phyloP scores from a whole-genome alignment of 2,329 filamentous ascomycete genomes.

The Colletotrichum tanaceti region DNA sequence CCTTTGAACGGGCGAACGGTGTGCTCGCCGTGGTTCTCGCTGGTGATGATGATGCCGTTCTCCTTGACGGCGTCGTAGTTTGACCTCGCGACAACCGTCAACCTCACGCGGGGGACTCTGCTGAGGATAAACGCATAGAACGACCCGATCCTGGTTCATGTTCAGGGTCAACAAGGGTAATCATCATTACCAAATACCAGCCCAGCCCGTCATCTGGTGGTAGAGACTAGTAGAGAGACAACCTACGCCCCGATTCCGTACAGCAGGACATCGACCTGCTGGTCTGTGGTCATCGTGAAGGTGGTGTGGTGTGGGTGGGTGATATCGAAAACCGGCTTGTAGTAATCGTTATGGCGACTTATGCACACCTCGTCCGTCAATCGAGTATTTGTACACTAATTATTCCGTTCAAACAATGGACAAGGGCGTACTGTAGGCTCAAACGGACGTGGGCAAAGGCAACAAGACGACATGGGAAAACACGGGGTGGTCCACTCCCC shows the following conservation, averaged over 20 bases:
- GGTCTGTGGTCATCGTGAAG: slow-evolving; percentile 41
- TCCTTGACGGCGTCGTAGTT: slow-evolving; percentile 67
- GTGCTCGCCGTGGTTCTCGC: slow-evolving; percentile 67
- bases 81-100: slow-evolving; percentile 70
- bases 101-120: slow-evolving; percentile 56
- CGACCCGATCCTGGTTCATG: slow-evolving; percentile 61
- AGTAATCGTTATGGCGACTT: no score
- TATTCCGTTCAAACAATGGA: no score
- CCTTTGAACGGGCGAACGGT: slow-evolving; percentile 59
- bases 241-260: slow-evolving; percentile 67
- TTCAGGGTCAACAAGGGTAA: slow-evolving; percentile 11
- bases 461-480: no score
- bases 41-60: slow-evolving; percentile 64
- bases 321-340: no score
- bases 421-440: no score
- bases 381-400: no score
- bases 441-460: no score
- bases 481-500: no score
- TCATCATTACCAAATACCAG: no score
- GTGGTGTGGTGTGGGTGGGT: background rate
- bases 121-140: slow-evolving; percentile 68
- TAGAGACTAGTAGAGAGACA: no score
- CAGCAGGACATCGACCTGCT: slow-evolving; percentile 53
- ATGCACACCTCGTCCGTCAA: no score
- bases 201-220: no score